Percentiles rank a stretch among this genome's conserved stretches.
These are phyloP conservation scores for Puccinia triticina DNA, from an alignment of 1,284 basidiomycete species.

Conservation along the genomic window DNA sequence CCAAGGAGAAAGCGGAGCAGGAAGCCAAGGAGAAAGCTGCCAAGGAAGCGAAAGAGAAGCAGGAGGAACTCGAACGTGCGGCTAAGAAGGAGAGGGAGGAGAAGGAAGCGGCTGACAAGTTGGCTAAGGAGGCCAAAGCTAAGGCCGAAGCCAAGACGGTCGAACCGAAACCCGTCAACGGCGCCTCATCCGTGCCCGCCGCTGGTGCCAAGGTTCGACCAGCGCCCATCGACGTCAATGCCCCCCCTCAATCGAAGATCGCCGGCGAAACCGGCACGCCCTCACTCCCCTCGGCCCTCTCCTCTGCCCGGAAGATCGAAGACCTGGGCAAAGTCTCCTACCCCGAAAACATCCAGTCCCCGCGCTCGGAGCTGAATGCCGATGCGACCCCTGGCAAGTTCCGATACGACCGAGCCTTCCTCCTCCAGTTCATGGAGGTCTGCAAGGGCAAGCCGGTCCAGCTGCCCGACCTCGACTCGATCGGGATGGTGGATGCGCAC, in stretches of 20 bases:
- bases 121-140: conserved; percentile 6
- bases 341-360: conserved; percentile 80
- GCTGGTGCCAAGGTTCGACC: conserved; percentile 53
- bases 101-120: conserved; percentile 27
- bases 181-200: conserved; percentile 10
- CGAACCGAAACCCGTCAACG: conserved; percentile 48
- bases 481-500: conserved; percentile 67
- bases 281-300: conserved; percentile 51
- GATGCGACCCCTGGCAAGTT: conserved; percentile 83
- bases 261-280: conserved; percentile 30
- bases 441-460: conserved; percentile 93
- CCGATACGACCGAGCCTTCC: conserved; percentile 96
- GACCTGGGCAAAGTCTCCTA: conserved; percentile 79
- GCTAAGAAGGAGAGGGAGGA: conserved; percentile 30
- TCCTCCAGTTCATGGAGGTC: conserved; percentile 92
- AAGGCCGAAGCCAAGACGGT: conserved; percentile 30
- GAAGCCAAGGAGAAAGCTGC: conserved; percentile 31
- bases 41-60: conserved; percentile 11
- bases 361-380: conserved; percentile 80
- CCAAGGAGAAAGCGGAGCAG: conserved; percentile 40
- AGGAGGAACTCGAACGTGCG: conserved; percentile 26
- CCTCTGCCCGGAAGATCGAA: conserved; percentile 73
- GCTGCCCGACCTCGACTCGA: conserved; percentile 83
- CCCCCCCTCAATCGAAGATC: conserved; percentile 21
- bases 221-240: conserved; percentile 48